A percentile compares a stretch with the other conserved stretches of the same genome.
Evolutionary conservation across 1,139 yeast species (phyloP).

Genomic region (Yamadazyma siamensis): DNA sequence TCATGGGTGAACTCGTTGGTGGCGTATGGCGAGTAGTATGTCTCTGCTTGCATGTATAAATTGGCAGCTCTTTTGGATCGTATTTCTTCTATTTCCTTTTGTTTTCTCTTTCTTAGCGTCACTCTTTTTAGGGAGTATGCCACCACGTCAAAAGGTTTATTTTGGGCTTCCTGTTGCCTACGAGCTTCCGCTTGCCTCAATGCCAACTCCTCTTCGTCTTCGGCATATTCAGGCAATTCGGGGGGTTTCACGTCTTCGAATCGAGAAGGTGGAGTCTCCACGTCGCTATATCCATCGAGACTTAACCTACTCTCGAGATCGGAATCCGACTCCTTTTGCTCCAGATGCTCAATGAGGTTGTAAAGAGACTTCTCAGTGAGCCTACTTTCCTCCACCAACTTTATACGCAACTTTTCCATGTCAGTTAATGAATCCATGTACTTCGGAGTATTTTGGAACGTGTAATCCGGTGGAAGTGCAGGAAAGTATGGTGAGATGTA

Average conservation of each 20-base stretch:
- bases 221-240: constrained; percentile 15
- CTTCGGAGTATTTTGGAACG: constrained; percentile 74
- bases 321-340: constrained; percentile 20
- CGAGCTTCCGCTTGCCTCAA: constrained; percentile 3
- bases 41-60: constrained; percentile 45
- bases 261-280: constrained; percentile 16
- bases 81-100: constrained; percentile 18
- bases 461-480: constrained; percentile 87
- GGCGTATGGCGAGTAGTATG: constrained; percentile 39
- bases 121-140: constrained; percentile 51
- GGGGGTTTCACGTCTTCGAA: constrained; percentile 12
- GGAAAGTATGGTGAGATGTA: constrained; percentile 79
- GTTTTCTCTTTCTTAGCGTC: constrained; percentile 18
- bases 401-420: constrained; percentile 65
- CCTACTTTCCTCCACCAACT: constrained; percentile 74
- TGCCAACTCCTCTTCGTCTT: constrained; percentile 12
- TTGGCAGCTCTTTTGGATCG: constrained; percentile 28
- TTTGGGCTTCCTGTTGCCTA: constrained; percentile 5
- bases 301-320: constrained; percentile 24
- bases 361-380: constrained; percentile 77
- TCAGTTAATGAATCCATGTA: constrained; percentile 65
- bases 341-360: constrained; percentile 43
- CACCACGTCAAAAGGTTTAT: constrained; percentile 48
- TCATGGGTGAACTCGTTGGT: constrained; percentile 21
- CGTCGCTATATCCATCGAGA: constrained; percentile 15